These are phyloP conservation scores for Pyrenophora graminea DNA, from an alignment of 2,329 filamentous ascomycete genomes.

Conservation along the genomic window DNA sequence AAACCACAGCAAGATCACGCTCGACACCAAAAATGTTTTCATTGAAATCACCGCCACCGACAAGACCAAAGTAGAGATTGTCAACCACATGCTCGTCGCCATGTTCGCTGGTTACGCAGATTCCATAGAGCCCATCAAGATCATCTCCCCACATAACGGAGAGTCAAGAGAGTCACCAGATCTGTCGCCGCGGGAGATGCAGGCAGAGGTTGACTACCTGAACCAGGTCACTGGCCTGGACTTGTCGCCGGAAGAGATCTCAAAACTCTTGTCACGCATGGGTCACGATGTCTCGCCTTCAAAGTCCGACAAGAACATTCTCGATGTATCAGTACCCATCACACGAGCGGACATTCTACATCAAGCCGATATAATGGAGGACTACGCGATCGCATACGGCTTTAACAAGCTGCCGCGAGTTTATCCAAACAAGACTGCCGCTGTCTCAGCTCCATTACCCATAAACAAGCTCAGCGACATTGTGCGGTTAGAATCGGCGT, in stretches of 20 bases:
- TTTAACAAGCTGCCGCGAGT: constrained; percentile 93
- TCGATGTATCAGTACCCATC: constrained; percentile 82
- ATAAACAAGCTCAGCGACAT: constrained; percentile 97
- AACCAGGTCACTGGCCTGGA: constrained; percentile 87
- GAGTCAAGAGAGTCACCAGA: constrained; percentile 81
- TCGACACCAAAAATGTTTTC: constrained; percentile 90
- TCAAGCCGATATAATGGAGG: constrained; percentile 98
- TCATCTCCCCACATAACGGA: constrained; percentile 88
- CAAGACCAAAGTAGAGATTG: constrained; percentile 93
- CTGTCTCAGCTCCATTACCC: constrained; percentile 80
- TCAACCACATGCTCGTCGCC: constrained; percentile 90
- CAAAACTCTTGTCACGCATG: constrained; percentile 85
- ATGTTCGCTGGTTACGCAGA: constrained; percentile 98
- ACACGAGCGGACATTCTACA: constrained; percentile 94
- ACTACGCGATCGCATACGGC: constrained; percentile 93
- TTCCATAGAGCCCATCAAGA: constrained; percentile 89
- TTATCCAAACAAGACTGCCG: constrained; percentile 83
- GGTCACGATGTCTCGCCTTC: constrained; percentile 81
- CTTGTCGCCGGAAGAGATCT: constrained; percentile 74
- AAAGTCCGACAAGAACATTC: constrained; percentile 64
- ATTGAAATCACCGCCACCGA: constrained; percentile 97
- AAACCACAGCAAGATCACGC: constrained; percentile 92
- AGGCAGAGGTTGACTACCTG: constrained; percentile 89
- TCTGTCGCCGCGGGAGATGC: constrained; percentile 73
- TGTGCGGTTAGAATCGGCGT: constrained; percentile 82